phyloP scores from a whole-genome alignment of 2,329 filamentous ascomycete species.

The Alternaria triticimaculans region DNA sequence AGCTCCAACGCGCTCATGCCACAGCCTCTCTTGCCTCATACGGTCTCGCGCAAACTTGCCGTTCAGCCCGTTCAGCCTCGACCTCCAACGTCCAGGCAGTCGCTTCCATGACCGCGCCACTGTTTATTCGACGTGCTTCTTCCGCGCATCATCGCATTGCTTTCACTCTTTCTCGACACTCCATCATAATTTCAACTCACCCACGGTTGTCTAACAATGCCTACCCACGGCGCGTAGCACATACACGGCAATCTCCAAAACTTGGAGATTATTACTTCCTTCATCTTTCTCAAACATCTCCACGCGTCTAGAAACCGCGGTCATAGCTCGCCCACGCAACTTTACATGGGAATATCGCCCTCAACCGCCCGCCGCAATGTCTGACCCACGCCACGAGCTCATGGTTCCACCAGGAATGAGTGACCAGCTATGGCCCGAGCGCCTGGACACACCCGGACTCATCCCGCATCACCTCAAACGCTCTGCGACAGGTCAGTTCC shows the following conservation, averaged over 20 bases:
- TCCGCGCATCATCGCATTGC: neutral
- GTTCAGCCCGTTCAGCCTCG: neutral
- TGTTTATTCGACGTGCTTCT: neutral
- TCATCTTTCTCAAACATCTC: neutral
- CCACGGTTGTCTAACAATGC: neutral
- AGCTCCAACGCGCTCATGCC: neutral
- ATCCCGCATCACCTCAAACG: constrained; percentile 33
- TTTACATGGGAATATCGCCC: neutral
- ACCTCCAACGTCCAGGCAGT: neutral
- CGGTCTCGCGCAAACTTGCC: neutral
- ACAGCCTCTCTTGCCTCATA: neutral
- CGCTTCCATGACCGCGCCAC: neutral
- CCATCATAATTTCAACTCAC: neutral
- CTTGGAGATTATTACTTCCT: neutral
- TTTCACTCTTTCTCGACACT: neutral
- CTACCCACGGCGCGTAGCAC: neutral
- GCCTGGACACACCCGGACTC: constrained; percentile 32
- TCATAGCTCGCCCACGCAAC: neutral
- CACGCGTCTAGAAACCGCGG: neutral
- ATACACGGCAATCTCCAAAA: neutral
- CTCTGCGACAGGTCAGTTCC: constrained; percentile 21
- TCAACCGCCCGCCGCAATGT: neutral
- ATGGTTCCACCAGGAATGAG: neutral
- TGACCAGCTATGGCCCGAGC: constrained; percentile 29
- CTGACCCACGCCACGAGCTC: neutral